These are phyloP conservation scores for Onygenales sp. DNA, from an alignment of 2,329 filamentous ascomycete species.

Conservation along the genomic window DNA sequence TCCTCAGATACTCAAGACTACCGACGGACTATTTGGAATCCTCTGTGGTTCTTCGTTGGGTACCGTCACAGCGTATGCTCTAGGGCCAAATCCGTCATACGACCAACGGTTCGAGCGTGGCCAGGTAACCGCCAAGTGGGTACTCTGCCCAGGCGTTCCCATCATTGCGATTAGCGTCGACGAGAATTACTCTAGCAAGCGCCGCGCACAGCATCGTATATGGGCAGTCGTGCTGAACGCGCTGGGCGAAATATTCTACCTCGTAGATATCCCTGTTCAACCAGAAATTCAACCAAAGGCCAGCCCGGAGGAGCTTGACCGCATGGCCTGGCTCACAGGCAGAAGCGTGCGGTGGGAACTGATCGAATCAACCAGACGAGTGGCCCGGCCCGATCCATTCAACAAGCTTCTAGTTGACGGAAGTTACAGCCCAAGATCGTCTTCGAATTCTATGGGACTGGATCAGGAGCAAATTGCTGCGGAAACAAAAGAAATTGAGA, in stretches of 20 bases:
- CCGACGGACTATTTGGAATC: constrained; percentile 70
- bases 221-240: constrained; percentile 96
- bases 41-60: constrained; percentile 76
- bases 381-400: constrained; percentile 62
- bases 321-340: constrained; percentile 69
- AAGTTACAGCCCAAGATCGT: constrained; percentile 72
- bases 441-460: constrained; percentile 63
- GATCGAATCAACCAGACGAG: constrained; percentile 66
- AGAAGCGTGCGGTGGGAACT: constrained; percentile 73
- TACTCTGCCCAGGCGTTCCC: constrained; percentile 82
- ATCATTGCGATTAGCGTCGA: constrained; percentile 78
- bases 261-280: constrained; percentile 59
- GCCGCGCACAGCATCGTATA: constrained; percentile 60
- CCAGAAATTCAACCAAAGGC: constrained; percentile 41
- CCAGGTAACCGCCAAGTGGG: constrained; percentile 80
- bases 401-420: constrained; percentile 58
- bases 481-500: constrained; percentile 74
- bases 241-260: constrained; percentile 80
- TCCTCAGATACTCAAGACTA: constrained; percentile 57
- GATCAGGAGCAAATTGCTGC: constrained; percentile 60
- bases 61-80: constrained; percentile 69
- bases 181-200: constrained; percentile 64
- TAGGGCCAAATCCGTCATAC: constrained; percentile 53
- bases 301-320: constrained; percentile 46
- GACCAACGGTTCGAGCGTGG: constrained; percentile 58